A percentile compares a stretch with the other conserved stretches of the same genome.
Evolutionary conservation across 371 early-diverging fungal genomes (phyloP).

Genomic region (Dichotomocladium elegans): DNA sequence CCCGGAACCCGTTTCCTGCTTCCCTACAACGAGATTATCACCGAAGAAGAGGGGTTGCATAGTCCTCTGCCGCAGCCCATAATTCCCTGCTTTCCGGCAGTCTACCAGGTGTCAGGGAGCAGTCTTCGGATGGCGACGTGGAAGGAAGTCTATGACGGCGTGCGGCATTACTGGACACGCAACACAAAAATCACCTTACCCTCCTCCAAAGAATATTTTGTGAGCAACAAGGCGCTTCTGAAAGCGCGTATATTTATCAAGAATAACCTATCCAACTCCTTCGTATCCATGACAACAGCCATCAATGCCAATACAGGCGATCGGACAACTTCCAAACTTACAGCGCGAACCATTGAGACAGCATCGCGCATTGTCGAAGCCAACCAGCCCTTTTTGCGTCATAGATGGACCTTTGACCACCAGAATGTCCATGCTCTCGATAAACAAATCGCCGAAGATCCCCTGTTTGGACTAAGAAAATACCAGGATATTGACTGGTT

Average conservation of each 20-base stretch:
- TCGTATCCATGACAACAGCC: slow-evolving; percentile 24
- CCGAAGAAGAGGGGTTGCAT: slow-evolving; percentile 16
- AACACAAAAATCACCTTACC: slow-evolving; percentile 29
- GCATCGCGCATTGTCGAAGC: slow-evolving; percentile 34
- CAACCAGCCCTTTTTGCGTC: slow-evolving; percentile 34
- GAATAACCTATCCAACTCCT: slow-evolving; percentile 31
- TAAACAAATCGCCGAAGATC: slow-evolving; percentile 13
- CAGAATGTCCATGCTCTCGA: slow-evolving; percentile 25
- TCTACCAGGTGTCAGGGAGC: slow-evolving; percentile 39
- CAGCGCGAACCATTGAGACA: slow-evolving; percentile 28
- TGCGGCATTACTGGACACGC: slow-evolving; percentile 43
- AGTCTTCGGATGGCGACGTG: slow-evolving; percentile 21
- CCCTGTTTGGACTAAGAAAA: slow-evolving; percentile 14
- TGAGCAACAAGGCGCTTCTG: slow-evolving; percentile 28
- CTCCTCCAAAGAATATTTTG: slow-evolving; percentile 34
- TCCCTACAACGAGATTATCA: slow-evolving; percentile 39
- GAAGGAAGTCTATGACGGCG: slow-evolving; percentile 27
- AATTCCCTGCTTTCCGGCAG: slow-evolving; percentile 38
- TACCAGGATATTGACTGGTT: slow-evolving; percentile 31
- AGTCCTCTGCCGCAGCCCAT: slow-evolving; percentile 13
- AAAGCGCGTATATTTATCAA: slow-evolving; percentile 39
- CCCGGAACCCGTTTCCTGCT: slow-evolving; percentile 38
- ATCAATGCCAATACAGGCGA: slow-evolving; percentile 12
- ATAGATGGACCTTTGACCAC: slow-evolving; percentile 35
- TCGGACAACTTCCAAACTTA: background rate